Base-by-base conservation (phyloP, 352 stramenopile species). In the Pythium vanterpoolii region DNA sequence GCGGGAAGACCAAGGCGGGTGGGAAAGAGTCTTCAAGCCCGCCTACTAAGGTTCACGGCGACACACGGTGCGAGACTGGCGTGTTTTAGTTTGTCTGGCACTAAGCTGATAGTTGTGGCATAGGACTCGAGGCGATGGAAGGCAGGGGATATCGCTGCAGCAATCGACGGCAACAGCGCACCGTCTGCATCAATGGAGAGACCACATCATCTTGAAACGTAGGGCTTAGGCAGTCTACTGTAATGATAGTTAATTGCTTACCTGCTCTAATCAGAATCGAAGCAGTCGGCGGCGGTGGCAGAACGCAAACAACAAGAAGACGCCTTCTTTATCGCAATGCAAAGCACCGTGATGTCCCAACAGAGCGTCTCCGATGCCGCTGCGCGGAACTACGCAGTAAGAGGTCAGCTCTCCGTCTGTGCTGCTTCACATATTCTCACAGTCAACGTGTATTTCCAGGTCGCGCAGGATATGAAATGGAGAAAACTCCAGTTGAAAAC, bases 331-430 rank as follows among this genome's bases (percentile, higher is more conserved):
- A 23, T 68, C 23, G 55, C 64, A 18, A 26, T 43, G 13, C 45
- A 62, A 10, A 48, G 13, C 7, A 69, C 56, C 40, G 19, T 57
- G 2, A 51, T 83, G n/a, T 60, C 73, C 0, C 5, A 34, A 6
- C 16, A 38, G 27, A 49, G 46, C 11, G 61, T 79, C 9, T 23
- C 67, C n/a, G 57, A 62, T 21, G 76, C 73, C 49, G 55, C 59
- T 16, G 56, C 70, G 52, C 71, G 75, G 46, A 85, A 82, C 38
- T 77, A 73, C 26, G 56, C 64, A 49, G 60, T 66, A 33, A 7
- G 38, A 4, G 39, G 2, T 39, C 10, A 27, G 5, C n/a, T 10
- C 19, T 42, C 34, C 34, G 10, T 21, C 13, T 16, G 34, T 42
- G 34, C 34, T 42, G 4, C 34, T 42, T 0, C 19, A 21, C 8